A percentile compares a stretch with the other conserved stretches of the same genome.
These are phyloP conservation scores for Gossypium sturtianum DNA, from an alignment of 345 rosid species.

Conservation along the genomic window DNA sequence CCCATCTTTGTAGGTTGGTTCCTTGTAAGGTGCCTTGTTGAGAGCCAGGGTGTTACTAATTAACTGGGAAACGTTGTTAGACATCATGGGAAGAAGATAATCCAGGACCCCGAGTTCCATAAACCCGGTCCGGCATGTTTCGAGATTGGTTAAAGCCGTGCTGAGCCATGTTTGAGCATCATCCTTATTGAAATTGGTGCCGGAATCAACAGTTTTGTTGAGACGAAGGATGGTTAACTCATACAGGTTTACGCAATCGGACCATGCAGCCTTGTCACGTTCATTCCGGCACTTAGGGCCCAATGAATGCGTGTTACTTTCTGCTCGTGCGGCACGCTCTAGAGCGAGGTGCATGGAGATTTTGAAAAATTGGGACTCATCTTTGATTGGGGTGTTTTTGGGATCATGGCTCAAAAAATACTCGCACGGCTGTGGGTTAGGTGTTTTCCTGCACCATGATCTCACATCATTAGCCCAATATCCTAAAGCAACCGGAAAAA, in stretches of 20 bases:
- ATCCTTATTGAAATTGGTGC: slow-evolving; percentile 41
- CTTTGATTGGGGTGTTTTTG: slow-evolving; percentile 19
- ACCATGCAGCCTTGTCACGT: slow-evolving; percentile 64
- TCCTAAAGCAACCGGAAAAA: slow-evolving; percentile 24
- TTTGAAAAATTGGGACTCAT: slow-evolving; percentile 38
- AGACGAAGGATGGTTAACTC: slow-evolving; percentile 40
- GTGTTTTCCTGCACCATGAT: slow-evolving; percentile 59
- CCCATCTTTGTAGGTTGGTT: slow-evolving; percentile 38
- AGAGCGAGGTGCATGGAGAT: slow-evolving; percentile 47
- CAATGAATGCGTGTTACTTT: slow-evolving; percentile 28
- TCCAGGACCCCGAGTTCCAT: slow-evolving; percentile 60
- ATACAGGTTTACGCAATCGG: slow-evolving; percentile 57
- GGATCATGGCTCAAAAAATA: slow-evolving; percentile 40
- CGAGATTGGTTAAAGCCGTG: slow-evolving; percentile 79
- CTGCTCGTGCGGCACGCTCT: slow-evolving; percentile 46
- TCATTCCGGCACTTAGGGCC: slow-evolving; percentile 50
- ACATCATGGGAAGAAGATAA: slow-evolving; percentile 49
- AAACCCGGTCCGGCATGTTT: slow-evolving; percentile 69
- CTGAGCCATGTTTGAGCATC: slow-evolving; percentile 94
- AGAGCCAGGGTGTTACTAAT: slow-evolving; percentile 66
- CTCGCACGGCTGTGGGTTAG: slow-evolving; percentile 64
- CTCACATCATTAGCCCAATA: slow-evolving; percentile 24
- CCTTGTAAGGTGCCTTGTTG: slow-evolving; percentile 46
- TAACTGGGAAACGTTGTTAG: slow-evolving; percentile 69
- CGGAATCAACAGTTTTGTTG: slow-evolving; percentile 45